Conservation (phyloP, 1,284 basidiomycete species). For the Apiotrichum gracile region DNA sequence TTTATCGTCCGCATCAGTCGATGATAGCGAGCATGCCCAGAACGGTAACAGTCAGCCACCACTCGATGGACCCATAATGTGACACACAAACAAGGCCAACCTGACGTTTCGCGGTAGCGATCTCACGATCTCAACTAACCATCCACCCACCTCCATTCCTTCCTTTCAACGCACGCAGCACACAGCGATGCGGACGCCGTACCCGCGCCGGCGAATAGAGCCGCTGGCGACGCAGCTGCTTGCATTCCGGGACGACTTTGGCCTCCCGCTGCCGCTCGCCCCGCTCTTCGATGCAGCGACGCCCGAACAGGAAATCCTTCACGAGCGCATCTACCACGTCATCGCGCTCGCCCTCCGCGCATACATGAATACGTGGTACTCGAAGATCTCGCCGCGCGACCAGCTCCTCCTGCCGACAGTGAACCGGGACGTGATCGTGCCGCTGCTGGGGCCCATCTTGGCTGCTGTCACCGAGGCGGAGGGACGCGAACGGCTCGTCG, state of each 20-base stretch:
- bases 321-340: slow-evolving; percentile 14
- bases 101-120: no score
- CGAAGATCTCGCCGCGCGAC: slow-evolving; percentile 33
- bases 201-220: background rate
- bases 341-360: slow-evolving; percentile 22
- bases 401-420: slow-evolving; percentile 14
- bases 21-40: no score
- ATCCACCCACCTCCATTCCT: background rate
- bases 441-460: slow-evolving; percentile 25
- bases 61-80: no score
- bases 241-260: background rate
- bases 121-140: background rate
- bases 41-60: no score
- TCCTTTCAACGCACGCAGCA: background rate
- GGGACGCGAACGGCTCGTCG: slow-evolving; percentile 7
- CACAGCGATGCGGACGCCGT: background rate
- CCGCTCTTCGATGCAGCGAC: slow-evolving; percentile 4
- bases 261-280: background rate
- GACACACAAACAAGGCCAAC: no score
- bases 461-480: slow-evolving; percentile 8
- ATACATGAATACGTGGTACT: slow-evolving; percentile 39
- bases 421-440: slow-evolving; percentile 7
- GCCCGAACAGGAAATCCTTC: slow-evolving; percentile 1
- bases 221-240: slow-evolving; percentile 12
- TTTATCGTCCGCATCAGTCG: no score